Conservation (phyloP, 257 asterid genomes). For the Solanum peruvianum region DNA sequence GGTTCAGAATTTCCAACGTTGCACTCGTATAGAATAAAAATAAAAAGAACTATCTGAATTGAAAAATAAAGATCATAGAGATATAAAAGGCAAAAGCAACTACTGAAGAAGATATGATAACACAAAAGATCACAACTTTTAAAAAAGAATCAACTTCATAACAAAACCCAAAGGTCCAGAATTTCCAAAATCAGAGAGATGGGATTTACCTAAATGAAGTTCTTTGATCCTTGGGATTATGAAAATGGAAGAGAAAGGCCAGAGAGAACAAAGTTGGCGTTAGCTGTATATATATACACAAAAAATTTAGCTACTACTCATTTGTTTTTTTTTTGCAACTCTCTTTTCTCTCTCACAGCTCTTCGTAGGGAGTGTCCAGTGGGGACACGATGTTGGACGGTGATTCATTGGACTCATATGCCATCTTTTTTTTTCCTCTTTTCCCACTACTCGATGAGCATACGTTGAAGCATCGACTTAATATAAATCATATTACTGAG, state of each 20-base stretch:
- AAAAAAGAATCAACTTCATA: neutral
- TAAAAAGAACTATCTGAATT: neutral
- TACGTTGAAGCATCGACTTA: fast-evolving
- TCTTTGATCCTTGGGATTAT: neutral
- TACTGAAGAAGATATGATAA: neutral
- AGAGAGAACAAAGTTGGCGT: neutral
- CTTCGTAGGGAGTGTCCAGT: neutral
- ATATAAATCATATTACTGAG: fast-evolving
- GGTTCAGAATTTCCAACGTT: neutral
- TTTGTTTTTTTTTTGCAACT: neutral
- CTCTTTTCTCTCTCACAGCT: neutral
- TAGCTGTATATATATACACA: neutral
- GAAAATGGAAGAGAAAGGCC: neutral
- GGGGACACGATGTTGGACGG: neutral
- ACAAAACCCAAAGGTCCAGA: neutral
- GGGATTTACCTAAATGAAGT: neutral
- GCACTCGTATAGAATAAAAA: neutral
- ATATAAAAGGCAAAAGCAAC: neutral
- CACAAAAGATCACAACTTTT: neutral
- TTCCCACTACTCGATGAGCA: neutral
- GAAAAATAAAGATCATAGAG: neutral
- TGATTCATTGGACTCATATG: neutral
- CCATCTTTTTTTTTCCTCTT: neutral
- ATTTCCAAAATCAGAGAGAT: neutral
- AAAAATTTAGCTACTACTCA: neutral